Conservation (phyloP, 805 yeast species). For the Saturnispora sanitii region DNA sequence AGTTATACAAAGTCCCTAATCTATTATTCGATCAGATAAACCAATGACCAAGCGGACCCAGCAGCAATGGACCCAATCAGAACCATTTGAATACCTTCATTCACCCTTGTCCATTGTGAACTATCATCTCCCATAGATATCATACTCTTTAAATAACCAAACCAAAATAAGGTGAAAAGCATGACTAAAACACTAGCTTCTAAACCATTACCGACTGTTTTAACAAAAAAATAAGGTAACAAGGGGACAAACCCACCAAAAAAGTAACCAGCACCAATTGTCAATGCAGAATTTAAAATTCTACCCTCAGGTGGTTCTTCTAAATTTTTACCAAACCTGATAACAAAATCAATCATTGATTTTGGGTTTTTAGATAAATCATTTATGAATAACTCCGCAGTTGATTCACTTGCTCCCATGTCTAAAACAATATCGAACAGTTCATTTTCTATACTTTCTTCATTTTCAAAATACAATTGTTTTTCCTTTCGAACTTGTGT, state of each 20-base stretch:
- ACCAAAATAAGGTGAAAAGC: constrained; percentile 75
- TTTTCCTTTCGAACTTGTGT: constrained; percentile 67
- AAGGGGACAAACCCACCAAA: constrained; percentile 89
- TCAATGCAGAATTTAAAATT: constrained; percentile 77
- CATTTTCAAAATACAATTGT: constrained; percentile 52
- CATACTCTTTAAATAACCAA: constrained; percentile 79
- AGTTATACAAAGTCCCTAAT: background rate
- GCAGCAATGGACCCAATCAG: constrained; percentile 97
- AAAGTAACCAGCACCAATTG: constrained; percentile 84
- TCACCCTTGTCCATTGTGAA: constrained; percentile 45
- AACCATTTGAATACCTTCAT: constrained; percentile 87
- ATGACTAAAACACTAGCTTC: constrained; percentile 66
- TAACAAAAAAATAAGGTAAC: constrained; percentile 80
- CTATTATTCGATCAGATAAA: constrained; percentile 52
- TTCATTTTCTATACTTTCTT: constrained; percentile 60
- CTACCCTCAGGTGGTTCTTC: constrained; percentile 94
- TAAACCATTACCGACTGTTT: constrained; percentile 68
- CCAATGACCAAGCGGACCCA: constrained; percentile 92
- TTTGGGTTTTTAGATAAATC: constrained; percentile 76
- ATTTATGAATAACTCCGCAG: constrained; percentile 60
- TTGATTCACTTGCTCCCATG: constrained; percentile 61
- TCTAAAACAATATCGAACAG: constrained; percentile 74
- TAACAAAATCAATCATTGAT: constrained; percentile 74
- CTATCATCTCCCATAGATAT: constrained; percentile 77
- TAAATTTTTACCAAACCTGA: constrained; percentile 81